Conservation (phyloP, 495 filamentous ascomycete genomes). For the Neurospora africana region DNA sequence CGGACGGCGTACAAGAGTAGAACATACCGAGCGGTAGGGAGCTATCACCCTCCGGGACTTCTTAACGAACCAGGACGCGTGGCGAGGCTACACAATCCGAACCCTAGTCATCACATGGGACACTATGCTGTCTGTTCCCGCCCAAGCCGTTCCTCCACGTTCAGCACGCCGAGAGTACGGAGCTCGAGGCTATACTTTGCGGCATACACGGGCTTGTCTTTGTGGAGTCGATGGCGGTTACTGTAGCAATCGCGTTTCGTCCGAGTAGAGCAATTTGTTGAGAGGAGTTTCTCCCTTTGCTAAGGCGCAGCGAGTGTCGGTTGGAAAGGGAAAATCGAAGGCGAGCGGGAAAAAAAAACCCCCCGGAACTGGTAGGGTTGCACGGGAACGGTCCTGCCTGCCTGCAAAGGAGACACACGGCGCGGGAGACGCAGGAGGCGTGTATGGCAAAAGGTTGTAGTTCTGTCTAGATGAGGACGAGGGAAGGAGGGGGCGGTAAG, state of each 20-base stretch:
- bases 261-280: neutral
- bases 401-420: constrained; percentile 20
- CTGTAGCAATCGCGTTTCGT: constrained; percentile 11
- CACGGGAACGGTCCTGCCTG: constrained; percentile 15
- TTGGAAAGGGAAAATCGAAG: constrained; percentile 4
- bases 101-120: constrained; percentile 40
- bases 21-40: constrained; percentile 24
- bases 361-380: constrained; percentile 19
- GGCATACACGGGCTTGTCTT: constrained; percentile 11
- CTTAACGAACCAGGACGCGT: constrained; percentile 29
- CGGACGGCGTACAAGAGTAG: constrained; percentile 9
- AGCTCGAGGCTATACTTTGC: constrained; percentile 11
- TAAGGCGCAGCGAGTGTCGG: neutral
- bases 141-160: constrained; percentile 27
- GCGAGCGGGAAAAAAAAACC: constrained; percentile 17
- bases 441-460: constrained; percentile 3
- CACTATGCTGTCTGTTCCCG: constrained; percentile 34
- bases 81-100: constrained; percentile 37
- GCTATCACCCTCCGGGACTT: constrained; percentile 14
- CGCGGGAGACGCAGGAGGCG: constrained; percentile 27
- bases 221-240: neutral
- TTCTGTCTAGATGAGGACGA: constrained; percentile 7
- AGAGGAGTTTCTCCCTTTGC: constrained; percentile 2
- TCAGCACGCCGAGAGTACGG: constrained; percentile 23
- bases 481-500: constrained; percentile 20